phyloP scores from a whole-genome alignment of 768 basidiomycete species.

The Dioszegia crocea region DNA sequence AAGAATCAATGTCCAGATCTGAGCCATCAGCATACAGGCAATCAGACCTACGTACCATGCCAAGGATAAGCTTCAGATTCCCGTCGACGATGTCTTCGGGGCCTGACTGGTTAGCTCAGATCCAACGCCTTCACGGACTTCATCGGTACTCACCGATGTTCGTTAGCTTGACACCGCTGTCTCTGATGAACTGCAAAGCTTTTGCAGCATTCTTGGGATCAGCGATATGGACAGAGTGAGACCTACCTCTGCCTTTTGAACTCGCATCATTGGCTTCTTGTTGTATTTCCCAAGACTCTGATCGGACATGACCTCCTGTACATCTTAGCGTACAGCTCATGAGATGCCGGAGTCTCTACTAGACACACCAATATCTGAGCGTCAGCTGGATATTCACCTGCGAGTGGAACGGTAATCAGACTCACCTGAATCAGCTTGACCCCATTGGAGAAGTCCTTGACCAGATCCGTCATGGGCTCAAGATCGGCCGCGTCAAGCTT shows the following conservation, averaged over 20 bases:
- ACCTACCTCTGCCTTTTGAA: constrained; percentile 80
- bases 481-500: constrained; percentile 81
- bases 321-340: not conserved
- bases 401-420: constrained; percentile 49
- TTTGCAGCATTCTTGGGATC: constrained; percentile 74
- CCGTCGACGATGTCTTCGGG: constrained; percentile 99
- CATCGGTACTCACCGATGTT: too few species aligned
- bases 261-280: constrained; percentile 78
- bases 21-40: not conserved
- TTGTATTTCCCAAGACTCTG: constrained; percentile 88
- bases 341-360: not conserved
- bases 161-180: constrained; percentile 87
- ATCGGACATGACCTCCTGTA: constrained; percentile 92
- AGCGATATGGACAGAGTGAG: not conserved
- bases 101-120: too few species aligned
- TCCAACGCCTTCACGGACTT: too few species aligned
- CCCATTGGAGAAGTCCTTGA: constrained; percentile 87
- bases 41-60: constrained; percentile 35
- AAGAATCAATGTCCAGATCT: constrained; percentile 96
- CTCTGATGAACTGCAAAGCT: constrained; percentile 90
- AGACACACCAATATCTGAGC: constrained; percentile 14
- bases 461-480: constrained; percentile 81
- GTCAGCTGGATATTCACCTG: not conserved
- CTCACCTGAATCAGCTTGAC: constrained; percentile 88
- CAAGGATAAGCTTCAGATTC: constrained; percentile 96